Conservation (phyloP, 2,329 filamentous ascomycete genomes). For the Trichoderma endophyticum region DNA sequence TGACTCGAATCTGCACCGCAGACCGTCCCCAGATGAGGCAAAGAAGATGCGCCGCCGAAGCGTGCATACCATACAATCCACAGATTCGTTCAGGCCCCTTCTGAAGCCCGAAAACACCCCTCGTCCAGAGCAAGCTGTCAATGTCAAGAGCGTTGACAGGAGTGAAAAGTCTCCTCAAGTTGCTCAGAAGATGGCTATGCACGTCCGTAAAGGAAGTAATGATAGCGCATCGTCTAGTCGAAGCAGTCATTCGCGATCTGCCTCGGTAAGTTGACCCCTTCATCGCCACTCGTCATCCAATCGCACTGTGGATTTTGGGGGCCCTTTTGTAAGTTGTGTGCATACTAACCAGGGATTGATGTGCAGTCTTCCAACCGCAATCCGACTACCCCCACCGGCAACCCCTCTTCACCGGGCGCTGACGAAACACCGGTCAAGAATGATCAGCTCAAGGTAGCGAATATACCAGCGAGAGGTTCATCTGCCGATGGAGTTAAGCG, state of each 20-base stretch:
- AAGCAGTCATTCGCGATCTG: constrained; percentile 58
- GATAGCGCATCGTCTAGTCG: constrained; percentile 61
- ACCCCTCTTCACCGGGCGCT: constrained; percentile 49
- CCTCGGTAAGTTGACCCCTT: constrained; percentile 57
- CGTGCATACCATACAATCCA: constrained; percentile 61
- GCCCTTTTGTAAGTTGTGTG: constrained; percentile 21
- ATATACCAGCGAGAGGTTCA: constrained; percentile 60
- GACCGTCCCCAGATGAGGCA: constrained; percentile 59
- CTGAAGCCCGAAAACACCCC: constrained; percentile 8
- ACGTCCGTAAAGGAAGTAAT: constrained; percentile 53
- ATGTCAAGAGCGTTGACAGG: background rate
- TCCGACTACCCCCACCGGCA: constrained; percentile 50
- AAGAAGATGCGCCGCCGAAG: constrained; percentile 80
- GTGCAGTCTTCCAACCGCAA: constrained; percentile 60
- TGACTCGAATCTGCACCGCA: constrained; percentile 63
- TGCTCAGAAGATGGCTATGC: constrained; percentile 27
- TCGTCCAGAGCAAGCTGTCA: background rate
- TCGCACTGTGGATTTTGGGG: constrained; percentile 30
- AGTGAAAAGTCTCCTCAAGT: constrained; percentile 3
- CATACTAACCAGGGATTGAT: constrained; percentile 47
- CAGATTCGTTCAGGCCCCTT: constrained; percentile 24
- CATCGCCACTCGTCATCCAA: constrained; percentile 40
- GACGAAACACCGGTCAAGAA: constrained; percentile 48
- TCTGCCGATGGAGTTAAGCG: constrained; percentile 66
- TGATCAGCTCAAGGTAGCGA: constrained; percentile 55